A percentile compares a stretch with the other conserved stretches of the same genome.
phyloP scores from a whole-genome alignment of 352 stramenopile species.

The Phytophthora cactorum region DNA sequence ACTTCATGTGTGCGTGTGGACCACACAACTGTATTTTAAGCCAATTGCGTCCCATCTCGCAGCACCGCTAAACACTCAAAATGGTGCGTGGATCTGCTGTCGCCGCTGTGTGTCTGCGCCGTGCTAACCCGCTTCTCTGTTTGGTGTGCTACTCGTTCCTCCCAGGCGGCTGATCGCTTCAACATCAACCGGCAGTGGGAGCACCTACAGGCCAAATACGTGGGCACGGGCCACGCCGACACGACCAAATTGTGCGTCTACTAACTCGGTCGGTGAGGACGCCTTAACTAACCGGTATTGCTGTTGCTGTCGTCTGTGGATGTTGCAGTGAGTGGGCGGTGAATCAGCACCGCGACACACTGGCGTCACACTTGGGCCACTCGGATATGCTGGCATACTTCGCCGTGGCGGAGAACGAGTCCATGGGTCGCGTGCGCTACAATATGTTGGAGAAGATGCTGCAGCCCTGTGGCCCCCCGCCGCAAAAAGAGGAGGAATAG shows the following conservation, averaged over 20 bases:
- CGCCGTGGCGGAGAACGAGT: conserved; percentile 97
- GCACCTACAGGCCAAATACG: conserved; percentile 94
- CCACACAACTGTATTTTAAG: background rate
- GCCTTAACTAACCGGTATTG: background rate
- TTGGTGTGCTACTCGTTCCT: conserved; percentile 7
- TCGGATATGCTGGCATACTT: conserved; percentile 98
- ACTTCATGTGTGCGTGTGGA: background rate
- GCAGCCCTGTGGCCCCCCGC: conserved; percentile 77
- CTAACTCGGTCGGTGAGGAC: background rate
- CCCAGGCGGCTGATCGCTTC: conserved; percentile 84
- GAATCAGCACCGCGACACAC: conserved; percentile 99
- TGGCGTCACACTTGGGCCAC: conserved; percentile 97
- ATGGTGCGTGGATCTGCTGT: conserved; percentile 31
- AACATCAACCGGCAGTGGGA: conserved; percentile 95
- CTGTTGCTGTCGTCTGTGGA: conserved; percentile 2
- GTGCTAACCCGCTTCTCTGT: conserved; percentile 12
- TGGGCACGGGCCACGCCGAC: conserved; percentile 96
- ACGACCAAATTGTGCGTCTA: conserved; percentile 96
- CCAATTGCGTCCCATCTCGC: background rate
- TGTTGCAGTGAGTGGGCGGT: conserved; percentile 94
- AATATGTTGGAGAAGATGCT: conserved; percentile 82
- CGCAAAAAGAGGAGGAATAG: conserved; percentile 81
- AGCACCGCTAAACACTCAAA: background rate
- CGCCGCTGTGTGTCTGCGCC: background rate
- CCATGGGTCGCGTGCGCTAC: conserved; percentile 86